Evolutionary conservation across 1,139 yeast genomes (phyloP).

Genomic region (Zygosaccharomyces pseudobailii): DNA sequence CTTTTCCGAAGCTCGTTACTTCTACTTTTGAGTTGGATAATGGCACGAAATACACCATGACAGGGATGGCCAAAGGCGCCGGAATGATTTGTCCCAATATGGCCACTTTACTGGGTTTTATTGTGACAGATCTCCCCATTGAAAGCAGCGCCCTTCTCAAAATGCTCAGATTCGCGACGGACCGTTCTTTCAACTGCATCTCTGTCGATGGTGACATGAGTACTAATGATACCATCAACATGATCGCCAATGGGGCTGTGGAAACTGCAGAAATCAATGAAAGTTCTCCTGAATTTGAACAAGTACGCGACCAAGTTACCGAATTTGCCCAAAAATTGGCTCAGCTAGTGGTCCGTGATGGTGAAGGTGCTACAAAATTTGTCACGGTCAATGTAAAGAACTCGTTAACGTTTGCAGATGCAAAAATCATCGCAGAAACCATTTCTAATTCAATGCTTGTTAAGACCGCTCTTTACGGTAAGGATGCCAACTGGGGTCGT

Average conservation of each 20-base stretch:
- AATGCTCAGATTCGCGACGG: conserved; percentile 65
- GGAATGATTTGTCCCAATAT: conserved; percentile 99
- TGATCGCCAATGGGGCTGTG: conserved; percentile 93
- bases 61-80: conserved; percentile 95
- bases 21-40: conserved; percentile 50
- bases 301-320: conserved; percentile 60
- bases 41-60: conserved; percentile 63
- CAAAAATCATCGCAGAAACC: conserved; percentile 75
- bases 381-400: conserved; percentile 76
- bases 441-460: conserved; percentile 85
- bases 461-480: conserved; percentile 92
- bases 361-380: conserved; percentile 98
- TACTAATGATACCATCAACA: conserved; percentile 90
- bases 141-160: conserved; percentile 59
- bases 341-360: conserved; percentile 91
- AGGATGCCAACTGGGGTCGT: conserved; percentile 99
- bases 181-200: conserved; percentile 87
- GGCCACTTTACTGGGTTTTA: conserved; percentile 91
- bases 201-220: conserved; percentile 98
- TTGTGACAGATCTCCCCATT: conserved; percentile 96
- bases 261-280: conserved; percentile 53
- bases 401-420: conserved; percentile 70
- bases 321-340: conserved; percentile 78
- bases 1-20: conserved; percentile 87
- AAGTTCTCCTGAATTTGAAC: conserved; percentile 46